These are phyloP conservation scores for Xylaria hypoxylon DNA, from an alignment of 2,329 filamentous ascomycete genomes.

Conservation along the genomic window DNA sequence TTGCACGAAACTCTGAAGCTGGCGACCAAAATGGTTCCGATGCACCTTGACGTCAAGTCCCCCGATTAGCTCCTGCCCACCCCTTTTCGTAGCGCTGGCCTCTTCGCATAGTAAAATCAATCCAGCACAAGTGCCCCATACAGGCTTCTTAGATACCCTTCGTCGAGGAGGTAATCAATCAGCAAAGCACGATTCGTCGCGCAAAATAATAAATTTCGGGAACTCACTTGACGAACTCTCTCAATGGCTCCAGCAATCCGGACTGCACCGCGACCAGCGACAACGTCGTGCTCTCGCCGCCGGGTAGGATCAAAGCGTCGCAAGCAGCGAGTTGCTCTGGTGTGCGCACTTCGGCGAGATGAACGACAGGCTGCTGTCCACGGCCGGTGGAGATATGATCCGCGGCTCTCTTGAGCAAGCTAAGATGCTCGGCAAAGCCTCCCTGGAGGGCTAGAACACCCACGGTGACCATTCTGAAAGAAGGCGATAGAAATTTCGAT, in stretches of 20 bases:
- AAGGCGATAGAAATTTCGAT: not conserved
- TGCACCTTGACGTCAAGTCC: conserved; percentile 91
- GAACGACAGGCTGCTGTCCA: not conserved
- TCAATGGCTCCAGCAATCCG: conserved; percentile 82
- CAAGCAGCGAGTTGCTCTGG: conserved; percentile 76
- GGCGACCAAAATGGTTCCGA: conserved; percentile 93
- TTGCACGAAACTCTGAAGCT: conserved; percentile 90
- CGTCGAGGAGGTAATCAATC: not conserved
- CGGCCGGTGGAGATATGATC: conserved; percentile 54
- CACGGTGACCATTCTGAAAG: conserved; percentile 58
- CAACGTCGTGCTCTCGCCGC: conserved; percentile 95
- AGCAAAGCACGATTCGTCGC: not conserved
- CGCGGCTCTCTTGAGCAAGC: conserved; percentile 77
- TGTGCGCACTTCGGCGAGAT: conserved; percentile 82
- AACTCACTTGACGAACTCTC: conserved; percentile 89
- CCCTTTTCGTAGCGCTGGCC: conserved; percentile 88
- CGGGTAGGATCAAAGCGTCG: conserved; percentile 88
- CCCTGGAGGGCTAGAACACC: conserved; percentile 85
- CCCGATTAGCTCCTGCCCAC: conserved; percentile 92
- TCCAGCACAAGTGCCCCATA: conserved; percentile 96
- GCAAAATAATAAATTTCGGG: not conserved
- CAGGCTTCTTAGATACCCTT: conserved; percentile 80
- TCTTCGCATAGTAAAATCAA: conserved; percentile 90
- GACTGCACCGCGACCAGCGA: conserved; percentile 86
- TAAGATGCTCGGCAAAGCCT: conserved; percentile 89